Evolutionary conservation across 192 early-diverging fungal species (phyloP), one percentile per base, ranked within the genome.

Genomic region (Coemansia furcata): DNA sequence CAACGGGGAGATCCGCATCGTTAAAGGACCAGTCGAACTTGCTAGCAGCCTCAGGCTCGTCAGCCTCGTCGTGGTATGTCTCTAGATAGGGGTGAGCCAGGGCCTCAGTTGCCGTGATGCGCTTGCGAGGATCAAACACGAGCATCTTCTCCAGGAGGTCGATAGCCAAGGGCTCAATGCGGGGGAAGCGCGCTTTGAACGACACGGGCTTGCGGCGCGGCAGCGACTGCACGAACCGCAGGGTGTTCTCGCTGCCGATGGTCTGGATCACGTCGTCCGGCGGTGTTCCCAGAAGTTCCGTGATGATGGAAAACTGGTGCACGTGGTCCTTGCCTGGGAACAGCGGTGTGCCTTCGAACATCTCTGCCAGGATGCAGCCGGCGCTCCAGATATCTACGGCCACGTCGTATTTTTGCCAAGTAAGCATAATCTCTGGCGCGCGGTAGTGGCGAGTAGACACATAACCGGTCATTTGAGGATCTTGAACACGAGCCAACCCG

Each of bases 351-450:
- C 92, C 94, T 77, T 58, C 15, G 35, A 98, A 78, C 94, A 98
- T 95, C 81, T 98, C 95, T 60, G 91, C 93, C 66, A 97, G 91
- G 64, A 97, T 97, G 78, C 95, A 97, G 35, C 95, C 95, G 2
- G 90, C 84, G 84, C 92, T 94, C 95, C 95, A 97, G 63, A 97
- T 92, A 74, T 97, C 95, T 8, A 97, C 94, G 17, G 94, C 95
- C 46, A 95, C 92, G 54, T 95, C 94, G 83, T 99, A 99, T 67
- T 93, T 95, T 76, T 96, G 95, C 91, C 94, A 96, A 37, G 94
- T 95, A 52, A 99, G 83, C 95, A 99, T 96, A 71, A 99, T 97
- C 66, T 99, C 97, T 36, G 97, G 97, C 11, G 97, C 95, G 66
- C 97, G 90, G 74, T 99, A 99, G 83, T 97, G 97, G 40, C 97